Conservation (phyloP, 495 filamentous ascomycete species). For the Echria macrotheca region DNA sequence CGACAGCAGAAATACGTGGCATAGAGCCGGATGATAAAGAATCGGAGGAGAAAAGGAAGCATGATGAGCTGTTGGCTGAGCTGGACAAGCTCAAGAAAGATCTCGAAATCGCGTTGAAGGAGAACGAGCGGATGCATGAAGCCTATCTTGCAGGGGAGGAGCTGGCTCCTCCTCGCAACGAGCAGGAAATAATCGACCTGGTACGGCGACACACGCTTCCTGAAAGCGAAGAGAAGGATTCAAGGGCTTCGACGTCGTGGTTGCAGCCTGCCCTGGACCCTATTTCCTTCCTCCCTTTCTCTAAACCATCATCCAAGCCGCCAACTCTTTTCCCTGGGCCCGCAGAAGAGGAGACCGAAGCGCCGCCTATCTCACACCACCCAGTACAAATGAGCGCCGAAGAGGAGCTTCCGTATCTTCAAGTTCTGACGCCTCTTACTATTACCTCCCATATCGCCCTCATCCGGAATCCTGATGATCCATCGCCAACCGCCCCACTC, state of each 20-base stretch:
- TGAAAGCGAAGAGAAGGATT: conserved; percentile 22
- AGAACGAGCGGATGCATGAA: conserved; percentile 37
- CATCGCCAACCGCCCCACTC: conserved; percentile 16
- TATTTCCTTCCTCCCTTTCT: conserved; percentile 46
- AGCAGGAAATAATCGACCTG: conserved; percentile 30
- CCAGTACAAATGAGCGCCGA: conserved; percentile 45
- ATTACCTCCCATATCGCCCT: conserved; percentile 46
- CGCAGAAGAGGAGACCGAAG: conserved; percentile 18
- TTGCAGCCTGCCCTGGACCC: conserved; percentile 40
- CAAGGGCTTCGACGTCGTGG: conserved; percentile 23
- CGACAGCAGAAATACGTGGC: conserved; percentile 28
- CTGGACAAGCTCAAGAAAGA: conserved; percentile 34
- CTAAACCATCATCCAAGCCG: conserved; percentile 21
- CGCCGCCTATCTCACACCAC: conserved; percentile 43
- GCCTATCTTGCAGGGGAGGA: conserved; percentile 18
- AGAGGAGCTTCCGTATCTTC: conserved; percentile 53
- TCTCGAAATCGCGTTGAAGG: conserved; percentile 26
- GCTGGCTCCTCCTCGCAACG: conserved; percentile 21
- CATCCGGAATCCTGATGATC: conserved; percentile 21
- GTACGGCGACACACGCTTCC: conserved; percentile 35
- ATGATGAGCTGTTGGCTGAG: conserved; percentile 33
- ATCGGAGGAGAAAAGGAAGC: conserved; percentile 33
- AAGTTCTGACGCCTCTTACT: conserved; percentile 50
- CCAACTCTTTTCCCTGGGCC: not conserved
- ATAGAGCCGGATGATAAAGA: conserved; percentile 32